Base-by-base conservation (phyloP, 1,284 basidiomycete species). In the Trametes hirsuta region DNA sequence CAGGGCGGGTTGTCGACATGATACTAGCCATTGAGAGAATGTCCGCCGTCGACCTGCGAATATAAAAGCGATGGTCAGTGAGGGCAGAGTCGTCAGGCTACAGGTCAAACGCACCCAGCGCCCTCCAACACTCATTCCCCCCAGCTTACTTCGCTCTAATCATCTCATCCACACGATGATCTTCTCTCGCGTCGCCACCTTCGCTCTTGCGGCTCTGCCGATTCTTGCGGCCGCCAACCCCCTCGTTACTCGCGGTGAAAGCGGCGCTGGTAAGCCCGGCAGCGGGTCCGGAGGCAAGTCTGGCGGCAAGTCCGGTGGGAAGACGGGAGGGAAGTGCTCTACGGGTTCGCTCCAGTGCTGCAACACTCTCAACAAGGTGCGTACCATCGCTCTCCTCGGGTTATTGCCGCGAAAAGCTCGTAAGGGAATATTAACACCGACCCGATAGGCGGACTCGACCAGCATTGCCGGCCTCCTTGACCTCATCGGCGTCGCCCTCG, bases 201-300 rank as follows among this genome's bases (percentile, higher is more conserved):
- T 68, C 54, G 45, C 59, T 37, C 54, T 68, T 48, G 60, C 58
- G 24, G 63, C 67, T 41, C 64, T 71, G 58, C 63, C 68, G 45
- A 41, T 69, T 59, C 68, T 71, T 69, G 68, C 68, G 69, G 67
- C 61, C 65, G 69, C 69, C 67, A 69, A 64, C 59, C 69, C 69
- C 40, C 63, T 57, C 53, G 64, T 51, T 25, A 55, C 18, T 51
- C 62, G 51, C n/a, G 58, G 42, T 15, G 55, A 39, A 21, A 36
- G 15, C 14, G 49, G 55, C 25, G 21, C 21, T 30, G 30, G 30
- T 30, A 8, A 30, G 30, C 30, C 30, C 30, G 30, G 30, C 30
- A 30, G 30, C 30, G 30, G 30, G 30, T 30, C 30, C 30, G 30
- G 30, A 5, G 30, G 30, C 8, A 8, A 8, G 30, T 30, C 30